These are phyloP conservation scores for Cucurbita maxima DNA, from an alignment of 306 rosid genomes.

Conservation along the genomic window DNA sequence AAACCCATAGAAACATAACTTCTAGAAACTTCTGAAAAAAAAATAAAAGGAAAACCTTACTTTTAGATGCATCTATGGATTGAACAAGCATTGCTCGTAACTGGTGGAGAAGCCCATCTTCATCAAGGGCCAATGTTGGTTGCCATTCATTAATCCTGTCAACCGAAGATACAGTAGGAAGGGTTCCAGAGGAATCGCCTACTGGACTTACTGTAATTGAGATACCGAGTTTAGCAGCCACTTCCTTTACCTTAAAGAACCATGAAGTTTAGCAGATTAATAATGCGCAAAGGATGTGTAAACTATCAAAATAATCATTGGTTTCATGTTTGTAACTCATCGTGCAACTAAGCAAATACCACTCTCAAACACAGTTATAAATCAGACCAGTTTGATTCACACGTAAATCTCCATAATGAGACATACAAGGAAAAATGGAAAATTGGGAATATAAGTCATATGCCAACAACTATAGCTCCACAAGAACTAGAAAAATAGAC, in stretches of 20 bases:
- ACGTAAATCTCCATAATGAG: neutral
- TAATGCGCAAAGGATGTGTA: neutral
- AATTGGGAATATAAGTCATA: neutral
- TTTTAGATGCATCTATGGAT: constrained; percentile 56
- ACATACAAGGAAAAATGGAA: neutral
- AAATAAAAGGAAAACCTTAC: constrained; percentile 24
- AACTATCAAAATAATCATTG: neutral
- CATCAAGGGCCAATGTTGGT: constrained; percentile 54
- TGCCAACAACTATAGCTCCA: neutral
- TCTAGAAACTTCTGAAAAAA: constrained; percentile 6
- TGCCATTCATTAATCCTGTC: constrained; percentile 78
- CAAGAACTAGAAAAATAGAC: neutral
- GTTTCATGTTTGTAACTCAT: neutral
- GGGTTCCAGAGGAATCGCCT: constrained; percentile 42
- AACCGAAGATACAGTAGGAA: constrained; percentile 33
- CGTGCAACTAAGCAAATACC: neutral
- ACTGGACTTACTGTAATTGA: constrained; percentile 56
- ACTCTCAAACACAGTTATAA: neutral
- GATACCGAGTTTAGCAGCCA: constrained; percentile 72
- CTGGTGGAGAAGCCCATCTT: constrained; percentile 81
- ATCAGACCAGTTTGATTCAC: neutral
- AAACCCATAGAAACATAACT: constrained; percentile 4
- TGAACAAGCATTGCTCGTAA: constrained; percentile 64
- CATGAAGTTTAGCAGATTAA: neutral
- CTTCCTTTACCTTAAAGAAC: constrained; percentile 51